Evolutionary conservation across 768 basidiomycete species (phyloP).

Genomic region (Suillus bovinus): DNA sequence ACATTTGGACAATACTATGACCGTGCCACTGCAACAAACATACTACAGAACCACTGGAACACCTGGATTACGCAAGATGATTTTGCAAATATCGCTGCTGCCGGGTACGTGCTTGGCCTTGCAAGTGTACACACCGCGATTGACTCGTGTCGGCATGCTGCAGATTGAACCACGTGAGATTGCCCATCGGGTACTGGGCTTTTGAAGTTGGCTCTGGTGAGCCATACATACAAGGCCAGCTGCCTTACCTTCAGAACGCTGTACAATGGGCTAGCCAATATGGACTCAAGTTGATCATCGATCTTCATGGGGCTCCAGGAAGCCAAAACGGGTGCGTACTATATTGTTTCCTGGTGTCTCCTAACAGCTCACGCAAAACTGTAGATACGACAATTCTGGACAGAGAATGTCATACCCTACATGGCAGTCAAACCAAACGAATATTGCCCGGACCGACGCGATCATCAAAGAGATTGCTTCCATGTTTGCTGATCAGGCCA

Average conservation of each 20-base stretch:
- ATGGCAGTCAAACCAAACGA: constrained; percentile 69
- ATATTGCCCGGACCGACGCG: constrained; percentile 65
- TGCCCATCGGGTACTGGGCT: constrained; percentile 91
- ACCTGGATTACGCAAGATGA: constrained; percentile 85
- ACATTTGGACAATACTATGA: constrained; percentile 71
- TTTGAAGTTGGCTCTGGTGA: constrained; percentile 78
- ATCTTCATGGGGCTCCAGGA: constrained; percentile 80
- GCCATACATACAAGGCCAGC: constrained; percentile 77
- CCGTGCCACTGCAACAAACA: constrained; percentile 45
- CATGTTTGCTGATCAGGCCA: constrained; percentile 53
- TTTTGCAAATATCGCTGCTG: constrained; percentile 70
- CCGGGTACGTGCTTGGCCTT: constrained; percentile 49
- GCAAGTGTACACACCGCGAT: constrained; percentile 5
- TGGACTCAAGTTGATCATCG: constrained; percentile 80
- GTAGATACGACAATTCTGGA: constrained; percentile 82
- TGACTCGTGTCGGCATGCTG: constrained; percentile 12
- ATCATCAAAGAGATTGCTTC: constrained; percentile 64
- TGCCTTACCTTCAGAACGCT: constrained; percentile 66
- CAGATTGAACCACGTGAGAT: constrained; percentile 79
- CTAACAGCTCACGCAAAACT: constrained; percentile 12
- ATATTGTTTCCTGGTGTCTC: not conserved
- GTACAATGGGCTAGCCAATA: constrained; percentile 68
- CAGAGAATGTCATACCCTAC: constrained; percentile 56
- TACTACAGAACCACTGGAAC: constrained; percentile 70
- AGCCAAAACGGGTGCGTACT: constrained; percentile 73